Evolutionary conservation across 139 green algal genomes (phyloP).

Genomic region (Eudorina sp.): DNA sequence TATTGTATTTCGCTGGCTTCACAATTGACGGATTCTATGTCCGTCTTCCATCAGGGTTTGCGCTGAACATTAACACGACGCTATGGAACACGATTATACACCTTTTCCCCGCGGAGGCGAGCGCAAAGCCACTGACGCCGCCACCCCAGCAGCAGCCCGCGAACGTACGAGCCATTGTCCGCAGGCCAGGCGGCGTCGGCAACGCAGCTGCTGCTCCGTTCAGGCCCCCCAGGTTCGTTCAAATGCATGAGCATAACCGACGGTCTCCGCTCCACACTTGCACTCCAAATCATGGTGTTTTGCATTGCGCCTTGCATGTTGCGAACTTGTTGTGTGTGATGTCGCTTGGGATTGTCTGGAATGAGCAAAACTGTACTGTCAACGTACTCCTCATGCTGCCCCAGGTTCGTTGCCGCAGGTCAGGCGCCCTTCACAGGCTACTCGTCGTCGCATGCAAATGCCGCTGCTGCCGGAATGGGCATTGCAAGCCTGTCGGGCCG

Average conservation of each 20-base stretch:
- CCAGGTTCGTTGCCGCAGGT: neutral
- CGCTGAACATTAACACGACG: constrained; percentile 63
- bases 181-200: neutral
- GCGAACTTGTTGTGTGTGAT: too few relatives aligned
- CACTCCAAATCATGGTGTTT: too few relatives aligned
- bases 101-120: constrained; percentile 60
- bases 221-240: constrained; percentile 12
- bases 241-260: too few relatives aligned
- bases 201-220: constrained; percentile 18
- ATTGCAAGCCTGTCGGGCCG: neutral
- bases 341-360: too few relatives aligned
- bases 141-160: neutral
- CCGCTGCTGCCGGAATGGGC: neutral
- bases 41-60: constrained; percentile 36
- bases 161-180: too few relatives aligned
- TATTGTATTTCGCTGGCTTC: neutral
- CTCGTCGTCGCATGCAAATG: constrained; percentile 14
- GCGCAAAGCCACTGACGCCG: constrained; percentile 30
- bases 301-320: too few relatives aligned
- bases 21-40: too few relatives aligned
- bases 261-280: too few relatives aligned
- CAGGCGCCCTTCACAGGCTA: constrained; percentile 7
- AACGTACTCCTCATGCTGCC: too few relatives aligned
- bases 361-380: too few relatives aligned
- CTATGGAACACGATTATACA: constrained; percentile 71